Percentiles rank a stretch among this genome's conserved stretches.
phyloP scores from a whole-genome alignment of 257 asterid genomes.

The Linaria vulgaris region DNA sequence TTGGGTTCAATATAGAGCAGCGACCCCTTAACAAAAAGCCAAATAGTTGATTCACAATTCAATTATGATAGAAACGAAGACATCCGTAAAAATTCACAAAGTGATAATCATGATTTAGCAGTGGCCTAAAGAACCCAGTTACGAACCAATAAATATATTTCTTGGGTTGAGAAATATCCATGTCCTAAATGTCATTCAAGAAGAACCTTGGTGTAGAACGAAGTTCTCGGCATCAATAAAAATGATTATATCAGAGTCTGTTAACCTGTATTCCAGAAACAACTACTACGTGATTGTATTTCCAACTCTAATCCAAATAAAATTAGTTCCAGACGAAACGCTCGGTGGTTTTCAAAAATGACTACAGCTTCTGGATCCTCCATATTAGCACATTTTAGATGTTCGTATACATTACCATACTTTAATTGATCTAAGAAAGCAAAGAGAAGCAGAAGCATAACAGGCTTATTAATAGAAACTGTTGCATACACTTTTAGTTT shows the following conservation, averaged over 20 bases:
- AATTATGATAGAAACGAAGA: background rate
- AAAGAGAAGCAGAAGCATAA: too few relatives aligned
- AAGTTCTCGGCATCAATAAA: background rate
- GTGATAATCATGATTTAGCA: constrained; percentile 4
- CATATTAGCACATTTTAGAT: too few relatives aligned
- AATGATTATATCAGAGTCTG: constrained; percentile 5
- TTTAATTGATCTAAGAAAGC: too few relatives aligned
- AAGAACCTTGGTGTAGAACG: too few relatives aligned
- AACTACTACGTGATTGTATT: background rate
- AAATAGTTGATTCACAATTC: background rate
- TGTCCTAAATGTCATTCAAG: background rate
- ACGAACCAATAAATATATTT: background rate
- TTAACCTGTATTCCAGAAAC: background rate
- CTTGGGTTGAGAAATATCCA: background rate
- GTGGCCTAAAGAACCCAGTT: background rate
- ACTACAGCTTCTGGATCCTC: too few relatives aligned
- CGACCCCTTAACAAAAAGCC: constrained; percentile 4
- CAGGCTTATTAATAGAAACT: too few relatives aligned
- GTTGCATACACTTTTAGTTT: too few relatives aligned
- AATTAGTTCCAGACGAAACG: too few relatives aligned
- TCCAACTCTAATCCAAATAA: constrained; percentile 6
- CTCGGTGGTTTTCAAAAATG: too few relatives aligned
- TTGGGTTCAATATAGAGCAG: constrained; percentile 16
- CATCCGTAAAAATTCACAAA: background rate
- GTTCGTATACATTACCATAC: too few relatives aligned